Percentiles rank a stretch among this genome's conserved stretches.
These are phyloP conservation scores for Proliferodiscus dingleyae DNA, from an alignment of 2,329 filamentous ascomycete species.

Conservation along the genomic window DNA sequence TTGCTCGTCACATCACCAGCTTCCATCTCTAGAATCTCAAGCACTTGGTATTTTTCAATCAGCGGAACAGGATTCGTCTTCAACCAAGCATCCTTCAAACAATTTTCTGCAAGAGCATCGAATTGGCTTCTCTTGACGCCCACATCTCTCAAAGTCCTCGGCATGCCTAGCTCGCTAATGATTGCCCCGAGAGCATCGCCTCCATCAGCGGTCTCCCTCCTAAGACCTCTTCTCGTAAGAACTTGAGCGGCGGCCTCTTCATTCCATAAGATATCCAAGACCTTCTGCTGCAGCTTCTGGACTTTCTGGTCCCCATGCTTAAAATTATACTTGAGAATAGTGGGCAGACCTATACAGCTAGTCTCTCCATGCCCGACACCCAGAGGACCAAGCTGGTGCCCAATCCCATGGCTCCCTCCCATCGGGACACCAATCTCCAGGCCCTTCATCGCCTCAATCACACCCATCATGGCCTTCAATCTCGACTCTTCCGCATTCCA, in stretches of 20 bases:
- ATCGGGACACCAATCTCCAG: conserved; percentile 38
- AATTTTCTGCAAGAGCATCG: conserved; percentile 43
- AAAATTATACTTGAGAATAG: conserved; percentile 51
- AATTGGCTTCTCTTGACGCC: conserved; percentile 44
- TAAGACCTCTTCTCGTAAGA: conserved; percentile 15
- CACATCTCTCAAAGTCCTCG: conserved; percentile 47
- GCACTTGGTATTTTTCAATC: conserved; percentile 41
- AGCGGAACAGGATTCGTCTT: conserved; percentile 47
- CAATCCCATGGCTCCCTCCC: conserved; percentile 38
- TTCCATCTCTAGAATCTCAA: conserved; percentile 43
- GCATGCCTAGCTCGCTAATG: conserved; percentile 48
- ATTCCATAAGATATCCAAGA: conserved; percentile 21
- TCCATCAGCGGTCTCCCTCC: conserved; percentile 35
- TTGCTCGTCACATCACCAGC: conserved; percentile 10
- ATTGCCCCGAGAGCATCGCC: conserved; percentile 48
- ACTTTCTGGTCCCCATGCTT: conserved; percentile 18
- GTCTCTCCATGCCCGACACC: conserved; percentile 58
- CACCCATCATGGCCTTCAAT: conserved; percentile 35
- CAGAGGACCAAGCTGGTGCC: conserved; percentile 36
- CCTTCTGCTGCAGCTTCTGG: conserved; percentile 16
- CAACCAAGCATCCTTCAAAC: conserved; percentile 46
- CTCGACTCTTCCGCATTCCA: conserved; percentile 15
- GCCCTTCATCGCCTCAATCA: conserved; percentile 46
- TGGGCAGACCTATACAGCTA: conserved; percentile 50
- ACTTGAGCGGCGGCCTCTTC: conserved; percentile 16